Conservation (phyloP, 2,329 filamentous ascomycete genomes). For the Fusarium chaquense region DNA sequence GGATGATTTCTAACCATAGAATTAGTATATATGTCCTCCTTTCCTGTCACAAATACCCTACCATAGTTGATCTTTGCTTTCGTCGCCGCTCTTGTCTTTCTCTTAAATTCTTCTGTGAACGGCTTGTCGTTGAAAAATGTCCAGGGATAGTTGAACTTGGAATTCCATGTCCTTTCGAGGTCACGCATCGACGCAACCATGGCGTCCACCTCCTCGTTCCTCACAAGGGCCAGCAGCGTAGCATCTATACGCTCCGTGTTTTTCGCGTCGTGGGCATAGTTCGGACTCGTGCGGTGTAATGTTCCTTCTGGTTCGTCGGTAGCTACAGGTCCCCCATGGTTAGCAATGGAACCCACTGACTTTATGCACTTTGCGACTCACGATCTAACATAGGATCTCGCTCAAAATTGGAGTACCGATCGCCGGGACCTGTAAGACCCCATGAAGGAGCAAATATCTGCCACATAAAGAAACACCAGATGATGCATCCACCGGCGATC, state of each 20-base stretch:
- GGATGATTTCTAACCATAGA: conserved; percentile 77
- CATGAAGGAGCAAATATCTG: conserved; percentile 74
- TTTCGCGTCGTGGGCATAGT: conserved; percentile 80
- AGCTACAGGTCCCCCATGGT: conserved; percentile 62
- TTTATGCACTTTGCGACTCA: conserved; percentile 59
- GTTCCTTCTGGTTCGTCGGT: conserved; percentile 85
- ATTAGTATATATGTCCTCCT: conserved; percentile 7
- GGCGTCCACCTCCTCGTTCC: conserved; percentile 87
- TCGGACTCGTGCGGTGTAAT: conserved; percentile 78
- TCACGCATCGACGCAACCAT: conserved; percentile 92
- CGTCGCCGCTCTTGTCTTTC: conserved; percentile 80
- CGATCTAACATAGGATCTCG: conserved; percentile 89
- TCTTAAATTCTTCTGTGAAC: conserved; percentile 94
- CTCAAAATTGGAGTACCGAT: conserved; percentile 69
- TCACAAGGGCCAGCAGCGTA: conserved; percentile 89
- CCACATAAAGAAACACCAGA: conserved; percentile 84
- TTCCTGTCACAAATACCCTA: conserved; percentile 55
- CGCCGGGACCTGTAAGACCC: conserved; percentile 56
- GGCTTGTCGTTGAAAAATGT: conserved; percentile 98
- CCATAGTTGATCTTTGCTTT: conserved; percentile 90
- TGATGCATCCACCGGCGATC: conserved; percentile 74
- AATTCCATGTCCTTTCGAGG: conserved; percentile 94
- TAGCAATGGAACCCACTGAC: conserved; percentile 17
- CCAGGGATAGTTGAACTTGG: conserved; percentile 99
- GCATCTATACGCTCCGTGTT: conserved; percentile 90